phyloP scores from a whole-genome alignment of 495 filamentous ascomycete genomes.

The Penicillium lagena region DNA sequence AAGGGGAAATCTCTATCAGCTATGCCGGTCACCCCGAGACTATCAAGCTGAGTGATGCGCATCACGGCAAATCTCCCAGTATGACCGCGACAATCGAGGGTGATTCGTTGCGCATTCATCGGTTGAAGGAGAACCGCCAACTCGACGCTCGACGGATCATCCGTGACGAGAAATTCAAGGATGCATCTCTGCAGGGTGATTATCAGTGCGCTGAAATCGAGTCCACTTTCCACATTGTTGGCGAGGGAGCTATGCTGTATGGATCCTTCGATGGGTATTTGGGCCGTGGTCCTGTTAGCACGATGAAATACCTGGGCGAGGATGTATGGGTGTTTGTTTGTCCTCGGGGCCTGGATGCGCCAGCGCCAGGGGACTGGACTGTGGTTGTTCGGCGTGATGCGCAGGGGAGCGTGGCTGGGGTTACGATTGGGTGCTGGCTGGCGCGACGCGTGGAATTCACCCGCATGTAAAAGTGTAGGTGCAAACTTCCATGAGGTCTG shows the following conservation, averaged over 20 bases:
- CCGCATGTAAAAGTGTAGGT: too few species aligned
- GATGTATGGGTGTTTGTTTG: constrained; percentile 26
- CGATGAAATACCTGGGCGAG: constrained; percentile 20
- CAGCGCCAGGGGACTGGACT: constrained; percentile 29
- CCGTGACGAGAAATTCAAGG: constrained; percentile 1
- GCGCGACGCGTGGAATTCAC: constrained; percentile 6
- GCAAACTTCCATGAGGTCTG: too few species aligned
- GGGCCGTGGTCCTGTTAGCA: constrained; percentile 15
- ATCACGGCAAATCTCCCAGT: background rate
- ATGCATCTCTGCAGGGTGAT: constrained; percentile 8
- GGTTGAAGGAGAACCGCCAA: constrained; percentile 17
- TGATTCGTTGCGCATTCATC: constrained; percentile 14
- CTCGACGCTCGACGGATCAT: constrained; percentile 16
- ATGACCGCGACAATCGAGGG: constrained; percentile 14
- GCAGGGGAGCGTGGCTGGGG: constrained; percentile 5
- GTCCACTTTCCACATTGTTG: constrained; percentile 24
- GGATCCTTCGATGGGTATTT: constrained; percentile 26
- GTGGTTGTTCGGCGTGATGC: constrained; percentile 19
- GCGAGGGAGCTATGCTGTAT: constrained; percentile 20
- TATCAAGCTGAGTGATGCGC: constrained; percentile 5
- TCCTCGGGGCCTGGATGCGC: constrained; percentile 25
- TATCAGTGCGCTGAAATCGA: constrained; percentile 22
- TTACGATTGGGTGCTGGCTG: constrained; percentile 28
- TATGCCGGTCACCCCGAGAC: constrained; percentile 7
- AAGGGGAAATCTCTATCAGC: constrained; percentile 11